Conservation (phyloP, 805 yeast species). For the Deakozyma indianensis region DNA sequence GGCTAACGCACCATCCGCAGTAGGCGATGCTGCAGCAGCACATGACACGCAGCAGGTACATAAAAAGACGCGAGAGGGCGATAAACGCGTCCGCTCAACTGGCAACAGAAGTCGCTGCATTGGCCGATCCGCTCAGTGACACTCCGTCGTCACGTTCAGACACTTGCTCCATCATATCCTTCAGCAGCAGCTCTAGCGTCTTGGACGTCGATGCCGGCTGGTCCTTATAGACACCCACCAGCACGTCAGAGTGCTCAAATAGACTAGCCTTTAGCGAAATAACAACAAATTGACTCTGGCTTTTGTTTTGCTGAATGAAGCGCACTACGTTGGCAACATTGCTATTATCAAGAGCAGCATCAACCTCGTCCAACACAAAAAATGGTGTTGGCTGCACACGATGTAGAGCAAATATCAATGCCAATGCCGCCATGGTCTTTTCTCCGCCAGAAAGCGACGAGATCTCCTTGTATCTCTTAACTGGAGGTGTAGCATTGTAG, state of each 20-base stretch:
- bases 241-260: slow-evolving; percentile 76
- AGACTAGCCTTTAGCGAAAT: slow-evolving; percentile 78
- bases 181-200: slow-evolving; percentile 37
- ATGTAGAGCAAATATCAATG: slow-evolving; percentile 81
- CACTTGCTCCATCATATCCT: background rate
- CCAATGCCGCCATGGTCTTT: slow-evolving; percentile 90
- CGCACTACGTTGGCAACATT: slow-evolving; percentile 81
- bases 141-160: too few species aligned
- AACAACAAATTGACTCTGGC: slow-evolving; percentile 71
- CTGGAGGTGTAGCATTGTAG: slow-evolving; percentile 93
- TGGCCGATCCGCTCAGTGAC: too few species aligned
- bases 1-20: too few species aligned
- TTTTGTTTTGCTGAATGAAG: slow-evolving; percentile 67
- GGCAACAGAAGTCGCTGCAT: too few species aligned
- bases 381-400: slow-evolving; percentile 89
- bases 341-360: slow-evolving; percentile 87
- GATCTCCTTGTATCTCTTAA: slow-evolving; percentile 86
- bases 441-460: slow-evolving; percentile 92
- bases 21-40: too few species aligned
- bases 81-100: too few species aligned
- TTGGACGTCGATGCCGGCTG: slow-evolving; percentile 59
- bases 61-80: too few species aligned
- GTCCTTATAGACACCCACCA: slow-evolving; percentile 86
- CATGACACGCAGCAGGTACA: too few species aligned
- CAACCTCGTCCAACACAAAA: slow-evolving; percentile 93